These are phyloP conservation scores for Mallotus repandus DNA, from an alignment of 441 rosid species.

Conservation along the genomic window DNA sequence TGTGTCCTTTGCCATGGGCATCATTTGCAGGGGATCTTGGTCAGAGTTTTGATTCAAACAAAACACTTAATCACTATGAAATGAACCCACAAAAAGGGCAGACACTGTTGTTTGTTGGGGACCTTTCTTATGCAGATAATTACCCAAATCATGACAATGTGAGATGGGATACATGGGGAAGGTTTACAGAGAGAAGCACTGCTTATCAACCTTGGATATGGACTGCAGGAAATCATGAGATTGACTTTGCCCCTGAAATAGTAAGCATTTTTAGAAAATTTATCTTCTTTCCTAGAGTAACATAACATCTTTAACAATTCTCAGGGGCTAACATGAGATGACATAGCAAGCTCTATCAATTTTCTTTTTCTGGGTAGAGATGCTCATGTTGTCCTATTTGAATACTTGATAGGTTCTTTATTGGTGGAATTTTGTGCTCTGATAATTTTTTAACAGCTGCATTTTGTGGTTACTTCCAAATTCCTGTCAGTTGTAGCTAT, in stretches of 20 bases:
- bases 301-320: background rate
- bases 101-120: constrained; percentile 71
- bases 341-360: background rate
- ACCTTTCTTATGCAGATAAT: constrained; percentile 77
- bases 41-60: constrained; percentile 78
- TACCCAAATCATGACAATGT: constrained; percentile 60
- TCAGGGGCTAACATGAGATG: no score
- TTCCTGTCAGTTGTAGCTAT: background rate
- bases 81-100: constrained; percentile 65
- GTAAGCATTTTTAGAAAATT: constrained; percentile 33
- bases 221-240: constrained; percentile 84
- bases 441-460: background rate
- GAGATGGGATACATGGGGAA: constrained; percentile 86
- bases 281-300: background rate
- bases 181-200: constrained; percentile 68
- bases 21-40: constrained; percentile 81
- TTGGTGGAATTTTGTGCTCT: background rate
- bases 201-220: constrained; percentile 97
- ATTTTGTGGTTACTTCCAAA: background rate
- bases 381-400: no score
- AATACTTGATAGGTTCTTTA: no score
- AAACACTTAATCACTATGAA: constrained; percentile 72
- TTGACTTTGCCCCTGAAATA: constrained; percentile 63
- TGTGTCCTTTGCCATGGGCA: background rate
- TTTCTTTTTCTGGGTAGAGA: background rate